A percentile compares a stretch with the other conserved stretches of the same genome.
These are phyloP conservation scores for Xylaria sp. DNA, from an alignment of 2,329 filamentous ascomycete species.

Conservation along the genomic window DNA sequence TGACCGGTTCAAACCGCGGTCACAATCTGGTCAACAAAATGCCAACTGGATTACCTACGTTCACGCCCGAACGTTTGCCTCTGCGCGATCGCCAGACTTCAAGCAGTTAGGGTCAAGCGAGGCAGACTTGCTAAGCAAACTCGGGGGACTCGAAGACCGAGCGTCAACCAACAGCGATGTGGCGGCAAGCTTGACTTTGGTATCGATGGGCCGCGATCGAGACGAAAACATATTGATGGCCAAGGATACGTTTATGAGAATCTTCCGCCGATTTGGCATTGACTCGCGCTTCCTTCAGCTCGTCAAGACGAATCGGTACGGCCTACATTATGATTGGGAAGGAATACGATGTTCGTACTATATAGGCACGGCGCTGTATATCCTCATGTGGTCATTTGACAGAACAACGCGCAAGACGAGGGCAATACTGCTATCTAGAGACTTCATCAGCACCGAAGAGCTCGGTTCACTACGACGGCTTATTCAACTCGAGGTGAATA, in stretches of 20 bases:
- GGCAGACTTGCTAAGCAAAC: not conserved
- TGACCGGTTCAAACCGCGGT: slow-evolving; percentile 16
- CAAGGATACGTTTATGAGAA: slow-evolving; percentile 20
- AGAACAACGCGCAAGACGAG: slow-evolving; percentile 24
- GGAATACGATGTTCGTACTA: slow-evolving; percentile 28
- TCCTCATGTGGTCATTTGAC: slow-evolving; percentile 35
- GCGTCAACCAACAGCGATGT: slow-evolving; percentile 16
- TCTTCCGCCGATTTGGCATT: slow-evolving; percentile 26
- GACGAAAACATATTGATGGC: slow-evolving; percentile 26
- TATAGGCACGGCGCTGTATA: slow-evolving; percentile 33
- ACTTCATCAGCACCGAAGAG: slow-evolving; percentile 21
- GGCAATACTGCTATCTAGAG: slow-evolving; percentile 25
- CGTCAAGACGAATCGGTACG: slow-evolving; percentile 31
- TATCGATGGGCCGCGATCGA: slow-evolving; percentile 23
- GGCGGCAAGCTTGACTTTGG: slow-evolving; percentile 25
- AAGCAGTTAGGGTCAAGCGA: slow-evolving; percentile 8
- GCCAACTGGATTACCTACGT: slow-evolving; percentile 5
- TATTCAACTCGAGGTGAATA: slow-evolving; percentile 16
- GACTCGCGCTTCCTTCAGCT: slow-evolving; percentile 28
- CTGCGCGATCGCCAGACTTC: slow-evolving; percentile 6
- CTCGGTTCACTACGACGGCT: slow-evolving; percentile 21
- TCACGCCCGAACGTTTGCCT: slow-evolving; percentile 10
- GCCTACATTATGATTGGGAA: slow-evolving; percentile 30
- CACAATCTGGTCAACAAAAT: not conserved
- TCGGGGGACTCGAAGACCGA: slow-evolving; percentile 7